A percentile compares a stretch with the other conserved stretches of the same genome.
phyloP scores from a whole-genome alignment of 306 rosid species.

The Cajanus cajan region DNA sequence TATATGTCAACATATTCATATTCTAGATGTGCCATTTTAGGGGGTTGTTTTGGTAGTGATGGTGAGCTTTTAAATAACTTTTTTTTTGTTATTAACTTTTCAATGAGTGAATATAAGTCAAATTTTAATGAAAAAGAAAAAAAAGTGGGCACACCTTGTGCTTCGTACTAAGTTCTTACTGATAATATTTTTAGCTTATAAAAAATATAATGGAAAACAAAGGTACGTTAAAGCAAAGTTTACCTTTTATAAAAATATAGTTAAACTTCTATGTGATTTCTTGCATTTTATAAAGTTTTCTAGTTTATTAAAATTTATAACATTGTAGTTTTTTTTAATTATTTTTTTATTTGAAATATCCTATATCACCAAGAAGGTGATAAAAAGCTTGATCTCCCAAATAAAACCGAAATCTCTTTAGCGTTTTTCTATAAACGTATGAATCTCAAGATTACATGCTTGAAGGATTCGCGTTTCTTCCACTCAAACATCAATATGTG shows the following conservation, averaged over 20 bases:
- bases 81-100: neutral
- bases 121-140: neutral
- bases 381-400: neutral
- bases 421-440: neutral
- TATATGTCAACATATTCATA: neutral
- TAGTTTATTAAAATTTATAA: neutral
- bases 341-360: too few relatives aligned
- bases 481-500: neutral
- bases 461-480: neutral
- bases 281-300: neutral
- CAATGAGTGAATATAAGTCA: neutral
- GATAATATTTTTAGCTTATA: too few relatives aligned
- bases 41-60: neutral
- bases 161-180: too few relatives aligned
- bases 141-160: neutral
- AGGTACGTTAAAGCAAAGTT: neutral
- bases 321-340: neutral
- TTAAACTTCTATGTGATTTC: neutral
- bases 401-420: neutral
- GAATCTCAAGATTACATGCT: neutral
- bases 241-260: neutral
- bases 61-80: neutral
- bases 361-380: too few relatives aligned
- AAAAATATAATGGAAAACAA: neutral
- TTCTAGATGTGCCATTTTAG: neutral